Evolutionary conservation across 2,329 filamentous ascomycete species (phyloP), one percentile per base, ranked within the genome.

Genomic region (Botrytis hyacinthi): DNA sequence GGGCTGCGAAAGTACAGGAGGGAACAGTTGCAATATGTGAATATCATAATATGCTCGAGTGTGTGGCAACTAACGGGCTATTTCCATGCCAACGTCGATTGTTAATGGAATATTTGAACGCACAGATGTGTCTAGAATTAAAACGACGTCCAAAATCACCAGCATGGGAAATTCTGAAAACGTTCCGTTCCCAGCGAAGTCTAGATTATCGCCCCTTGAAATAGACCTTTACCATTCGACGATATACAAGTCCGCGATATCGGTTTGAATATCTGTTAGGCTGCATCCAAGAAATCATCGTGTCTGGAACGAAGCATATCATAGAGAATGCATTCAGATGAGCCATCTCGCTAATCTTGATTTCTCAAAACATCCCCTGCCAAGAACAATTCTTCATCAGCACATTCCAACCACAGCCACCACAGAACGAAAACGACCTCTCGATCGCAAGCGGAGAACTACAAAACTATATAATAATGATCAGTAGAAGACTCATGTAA

Each of bases 141-240:
- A 29, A 16, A 29, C 26, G 14, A 29, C 14, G n/a, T 29, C 14
- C 26, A 9, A 29, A 18, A 18, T 9, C 2, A 18, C 51, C 1
- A 51, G 48, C 48, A 54, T 54, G 48, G 48, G 48, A 54, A 14
- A 6, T 5, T 54, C 7, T 9, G 0, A 9, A 18, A 57, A 57
- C 14, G 14, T 14, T 29, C 3, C 51, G n/a, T 54, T 29, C 12
- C 5, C 51, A 18, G 51, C 6, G 51, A 18, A 16, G 6, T 5
- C 0, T 18, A 29, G 0, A 3, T n/a, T 18, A 29, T 9, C 7
- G 3, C 8, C 51, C 51, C 6, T n/a, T 29, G 1, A 18, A 4
- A 18, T 32, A 29, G 2, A 18, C 2, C 51, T 3, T 32, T 2
- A 3, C 14, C n/a, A 18, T 32, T 29, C 7, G 12, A 29, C 2